These are phyloP conservation scores for Brassica carinata DNA, from an alignment of 345 rosid genomes.

Conservation along the genomic window DNA sequence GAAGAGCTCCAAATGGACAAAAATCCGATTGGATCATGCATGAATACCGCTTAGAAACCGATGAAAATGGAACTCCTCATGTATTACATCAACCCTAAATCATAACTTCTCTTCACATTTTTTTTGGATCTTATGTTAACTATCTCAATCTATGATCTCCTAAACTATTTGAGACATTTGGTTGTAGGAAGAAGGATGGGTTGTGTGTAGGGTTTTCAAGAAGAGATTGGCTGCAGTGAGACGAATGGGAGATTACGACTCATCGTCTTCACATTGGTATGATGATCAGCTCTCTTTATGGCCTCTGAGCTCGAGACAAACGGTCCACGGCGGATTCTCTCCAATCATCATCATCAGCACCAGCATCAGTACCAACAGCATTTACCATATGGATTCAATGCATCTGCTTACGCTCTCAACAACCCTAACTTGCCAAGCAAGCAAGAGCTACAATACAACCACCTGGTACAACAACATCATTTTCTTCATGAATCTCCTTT, in stretches of 20 bases:
- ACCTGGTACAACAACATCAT: constrained; percentile 51
- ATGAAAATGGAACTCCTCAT: constrained; percentile 47
- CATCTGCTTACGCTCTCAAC: constrained; percentile 45
- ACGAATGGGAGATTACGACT: constrained; percentile 61
- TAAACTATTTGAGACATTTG: neutral
- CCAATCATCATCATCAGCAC: too few species aligned
- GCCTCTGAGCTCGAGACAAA: constrained; percentile 56
- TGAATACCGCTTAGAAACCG: constrained; percentile 86
- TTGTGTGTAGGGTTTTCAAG: constrained; percentile 95
- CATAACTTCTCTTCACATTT: constrained; percentile 6
- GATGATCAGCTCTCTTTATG: constrained; percentile 79
- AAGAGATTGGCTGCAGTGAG: constrained; percentile 68
- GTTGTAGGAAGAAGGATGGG: constrained; percentile 97
- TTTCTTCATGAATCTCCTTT: constrained; percentile 41
- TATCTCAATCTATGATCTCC: neutral
- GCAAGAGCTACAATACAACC: constrained; percentile 55
- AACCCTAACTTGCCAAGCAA: constrained; percentile 57
- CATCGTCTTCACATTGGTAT: constrained; percentile 72
- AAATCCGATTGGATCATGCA: constrained; percentile 99
- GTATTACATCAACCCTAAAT: constrained; percentile 26
- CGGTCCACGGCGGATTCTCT: constrained; percentile 59
- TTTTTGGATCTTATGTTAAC: too few species aligned
- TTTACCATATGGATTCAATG: constrained; percentile 44
- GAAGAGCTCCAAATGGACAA: constrained; percentile 97
- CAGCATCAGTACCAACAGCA: constrained; percentile 70